A percentile compares a stretch with the other conserved stretches of the same genome.
These are phyloP conservation scores for Candida methanosorbosa DNA, from an alignment of 805 yeast species.

Conservation along the genomic window DNA sequence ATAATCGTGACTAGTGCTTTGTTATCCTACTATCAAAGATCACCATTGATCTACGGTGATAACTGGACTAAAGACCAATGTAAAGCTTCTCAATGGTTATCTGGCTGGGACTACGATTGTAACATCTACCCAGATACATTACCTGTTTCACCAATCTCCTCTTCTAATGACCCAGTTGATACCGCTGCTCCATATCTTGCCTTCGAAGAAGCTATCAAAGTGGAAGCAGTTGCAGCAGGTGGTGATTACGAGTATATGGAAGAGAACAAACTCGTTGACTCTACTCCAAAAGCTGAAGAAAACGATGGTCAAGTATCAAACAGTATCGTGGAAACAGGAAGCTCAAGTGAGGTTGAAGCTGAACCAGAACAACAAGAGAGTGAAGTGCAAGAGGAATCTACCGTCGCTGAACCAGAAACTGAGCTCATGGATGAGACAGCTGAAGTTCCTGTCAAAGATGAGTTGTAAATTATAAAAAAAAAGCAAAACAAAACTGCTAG, in stretches of 20 bases:
- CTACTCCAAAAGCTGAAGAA: conserved; percentile 3
- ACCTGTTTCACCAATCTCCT: no score
- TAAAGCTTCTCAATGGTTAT: conserved; percentile 44
- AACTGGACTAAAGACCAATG: conserved; percentile 75
- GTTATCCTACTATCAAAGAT: conserved; percentile 48
- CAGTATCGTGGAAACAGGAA: conserved; percentile 9
- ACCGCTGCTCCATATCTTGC: no score
- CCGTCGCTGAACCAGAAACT: conserved; percentile 10
- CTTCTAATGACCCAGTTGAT: no score
- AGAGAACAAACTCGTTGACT: conserved; percentile 2
- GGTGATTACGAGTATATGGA: conserved; percentile 2
- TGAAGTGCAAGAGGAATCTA: no score
- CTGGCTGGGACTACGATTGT: conserved; percentile 89
- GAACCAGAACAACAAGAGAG: no score
- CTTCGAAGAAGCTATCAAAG: conserved; percentile 7
- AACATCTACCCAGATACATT: conserved; percentile 31
- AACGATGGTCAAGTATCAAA: conserved; percentile 3
- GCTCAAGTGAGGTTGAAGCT: no score
- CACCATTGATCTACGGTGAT: conserved; percentile 70
- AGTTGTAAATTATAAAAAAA: no score
- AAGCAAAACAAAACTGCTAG: no score
- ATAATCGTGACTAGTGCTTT: conserved; percentile 41
- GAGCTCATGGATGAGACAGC: conserved; percentile 1
- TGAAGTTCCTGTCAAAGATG: conserved; percentile 6
- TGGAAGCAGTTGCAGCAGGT: conserved; percentile 3